Evolutionary conservation across 2,329 filamentous ascomycete genomes (phyloP).

Genomic region (Cordyceps javanica): DNA sequence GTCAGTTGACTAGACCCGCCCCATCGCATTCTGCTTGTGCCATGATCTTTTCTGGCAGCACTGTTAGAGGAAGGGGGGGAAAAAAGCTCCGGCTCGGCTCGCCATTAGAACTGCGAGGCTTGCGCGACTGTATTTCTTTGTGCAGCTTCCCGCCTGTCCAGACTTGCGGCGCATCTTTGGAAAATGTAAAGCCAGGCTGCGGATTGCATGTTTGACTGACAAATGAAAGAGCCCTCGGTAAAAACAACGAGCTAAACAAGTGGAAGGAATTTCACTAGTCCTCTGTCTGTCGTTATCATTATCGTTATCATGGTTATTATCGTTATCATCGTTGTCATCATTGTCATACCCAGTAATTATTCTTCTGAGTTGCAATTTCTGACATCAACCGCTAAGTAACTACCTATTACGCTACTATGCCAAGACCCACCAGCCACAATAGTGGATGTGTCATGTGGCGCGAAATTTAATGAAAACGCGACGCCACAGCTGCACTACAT

Average conservation of each 20-base stretch:
- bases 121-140: neutral
- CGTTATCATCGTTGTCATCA: too few relatives aligned
- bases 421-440: conserved; percentile 7
- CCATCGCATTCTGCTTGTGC: neutral
- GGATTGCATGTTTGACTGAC: neutral
- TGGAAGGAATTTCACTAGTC: too few relatives aligned
- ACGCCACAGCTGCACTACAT: conserved; percentile 10
- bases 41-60: neutral
- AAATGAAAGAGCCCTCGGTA: neutral
- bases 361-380: too few relatives aligned
- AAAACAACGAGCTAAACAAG: too few relatives aligned
- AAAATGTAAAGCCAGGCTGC: neutral
- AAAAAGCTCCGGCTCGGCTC: neutral
- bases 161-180: too few relatives aligned
- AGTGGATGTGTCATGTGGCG: conserved; percentile 10
- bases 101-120: neutral
- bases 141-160: neutral
- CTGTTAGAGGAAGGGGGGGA: neutral
- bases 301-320: too few relatives aligned
- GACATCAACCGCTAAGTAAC: too few relatives aligned
- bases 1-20: neutral
- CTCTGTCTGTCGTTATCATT: too few relatives aligned
- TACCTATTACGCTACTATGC: too few relatives aligned
- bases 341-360: too few relatives aligned
- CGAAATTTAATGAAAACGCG: neutral